Percentiles rank a stretch among this genome's conserved stretches.
Evolutionary conservation across 441 rosid species (phyloP).

Genomic region (Macaranga tanarius): DNA sequence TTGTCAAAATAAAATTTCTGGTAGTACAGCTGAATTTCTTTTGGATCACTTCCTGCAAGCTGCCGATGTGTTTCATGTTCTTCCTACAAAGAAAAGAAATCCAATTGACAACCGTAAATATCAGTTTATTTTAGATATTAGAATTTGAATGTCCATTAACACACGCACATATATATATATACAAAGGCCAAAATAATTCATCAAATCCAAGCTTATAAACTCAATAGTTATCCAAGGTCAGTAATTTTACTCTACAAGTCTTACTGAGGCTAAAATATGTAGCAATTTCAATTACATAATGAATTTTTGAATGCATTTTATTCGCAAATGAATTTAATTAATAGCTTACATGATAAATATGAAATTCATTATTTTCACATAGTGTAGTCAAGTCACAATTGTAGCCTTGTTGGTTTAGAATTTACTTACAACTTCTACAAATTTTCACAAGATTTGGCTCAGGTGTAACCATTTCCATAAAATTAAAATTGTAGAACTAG

Average conservation of each 20-base stretch:
- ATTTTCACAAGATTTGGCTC: no score
- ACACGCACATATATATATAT: background rate
- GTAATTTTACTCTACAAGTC: background rate
- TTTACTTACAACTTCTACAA: no score
- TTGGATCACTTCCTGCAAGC: slow-evolving; percentile 60
- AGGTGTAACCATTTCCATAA: no score
- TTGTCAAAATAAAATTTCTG: slow-evolving; percentile 57
- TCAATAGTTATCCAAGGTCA: background rate
- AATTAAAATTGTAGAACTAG: no score
- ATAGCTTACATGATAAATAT: no score
- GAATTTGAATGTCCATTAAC: slow-evolving; percentile 11
- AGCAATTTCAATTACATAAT: background rate
- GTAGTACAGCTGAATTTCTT: slow-evolving; percentile 72
- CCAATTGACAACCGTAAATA: slow-evolving; percentile 7
- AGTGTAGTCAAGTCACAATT: no score
- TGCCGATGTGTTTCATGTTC: slow-evolving; percentile 44
- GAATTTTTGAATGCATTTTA: background rate
- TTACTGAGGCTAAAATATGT: background rate
- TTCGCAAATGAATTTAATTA: background rate
- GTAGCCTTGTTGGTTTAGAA: no score
- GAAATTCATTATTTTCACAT: no score
- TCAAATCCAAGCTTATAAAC: slow-evolving; percentile 6
- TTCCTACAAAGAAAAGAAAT: slow-evolving; percentile 51
- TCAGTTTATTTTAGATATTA: background rate
- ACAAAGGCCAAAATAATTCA: slow-evolving; percentile 4